A percentile compares a stretch with the other conserved stretches of the same genome.
Evolutionary conservation across 495 filamentous ascomycete species (phyloP).

Genomic region (Penicillium pancosmium): DNA sequence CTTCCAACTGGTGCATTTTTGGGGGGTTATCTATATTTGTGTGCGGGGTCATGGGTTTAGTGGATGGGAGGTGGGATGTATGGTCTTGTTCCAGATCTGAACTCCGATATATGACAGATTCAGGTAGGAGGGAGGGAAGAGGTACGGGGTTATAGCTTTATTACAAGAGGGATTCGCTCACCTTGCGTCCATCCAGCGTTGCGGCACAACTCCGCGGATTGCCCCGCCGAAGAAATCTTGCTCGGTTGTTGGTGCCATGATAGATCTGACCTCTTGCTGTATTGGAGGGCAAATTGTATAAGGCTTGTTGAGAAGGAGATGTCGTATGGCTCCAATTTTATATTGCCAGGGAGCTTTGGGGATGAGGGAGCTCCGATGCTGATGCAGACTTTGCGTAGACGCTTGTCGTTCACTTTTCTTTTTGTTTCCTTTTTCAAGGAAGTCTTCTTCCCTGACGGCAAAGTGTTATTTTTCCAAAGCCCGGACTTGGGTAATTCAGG

Average conservation of each 20-base stretch:
- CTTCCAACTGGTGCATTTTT: conserved; percentile 6
- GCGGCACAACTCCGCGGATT: conserved; percentile 70
- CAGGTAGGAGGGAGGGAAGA: background rate
- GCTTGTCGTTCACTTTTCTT: background rate
- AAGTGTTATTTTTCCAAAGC: background rate
- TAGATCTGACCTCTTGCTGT: background rate
- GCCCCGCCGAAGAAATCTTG: conserved; percentile 81
- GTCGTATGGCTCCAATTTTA: background rate
- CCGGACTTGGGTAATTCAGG: background rate
- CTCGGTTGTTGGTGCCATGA: conserved; percentile 53
- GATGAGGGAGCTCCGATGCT: background rate
- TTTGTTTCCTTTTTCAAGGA: background rate
- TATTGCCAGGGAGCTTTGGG: background rate
- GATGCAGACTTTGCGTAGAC: background rate
- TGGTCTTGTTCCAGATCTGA: background rate
- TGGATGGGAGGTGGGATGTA: background rate
- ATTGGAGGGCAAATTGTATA: background rate
- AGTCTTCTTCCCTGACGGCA: background rate
- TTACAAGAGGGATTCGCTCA: conserved; percentile 35
- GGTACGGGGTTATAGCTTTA: background rate
- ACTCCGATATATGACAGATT: too few species aligned
- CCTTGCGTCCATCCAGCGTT: conserved; percentile 81
- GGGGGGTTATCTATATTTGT: background rate
- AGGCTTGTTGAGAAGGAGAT: background rate
- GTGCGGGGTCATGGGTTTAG: background rate